A percentile compares a stretch with the other conserved stretches of the same genome.
Evolutionary conservation across 768 basidiomycete genomes (phyloP).

Genomic region (Pleurotus djamor): DNA sequence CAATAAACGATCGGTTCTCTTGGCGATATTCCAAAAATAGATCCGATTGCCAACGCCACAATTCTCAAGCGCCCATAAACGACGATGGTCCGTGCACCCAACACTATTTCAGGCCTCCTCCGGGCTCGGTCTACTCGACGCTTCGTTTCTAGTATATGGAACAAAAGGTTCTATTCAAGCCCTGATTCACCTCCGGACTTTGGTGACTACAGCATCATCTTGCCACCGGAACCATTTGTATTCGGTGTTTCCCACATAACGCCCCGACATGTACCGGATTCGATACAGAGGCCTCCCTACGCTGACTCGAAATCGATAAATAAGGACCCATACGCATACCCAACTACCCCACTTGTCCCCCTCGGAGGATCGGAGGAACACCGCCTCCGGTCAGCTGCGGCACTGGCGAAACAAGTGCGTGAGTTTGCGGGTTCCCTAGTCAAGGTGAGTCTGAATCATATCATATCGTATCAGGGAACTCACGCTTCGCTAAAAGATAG

Average conservation of each 20-base stretch:
- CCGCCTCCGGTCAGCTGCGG: conserved; percentile 50
- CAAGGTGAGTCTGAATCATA: conserved; percentile 33
- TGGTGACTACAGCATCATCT: conserved; percentile 57
- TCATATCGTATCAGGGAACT: conserved; percentile 2
- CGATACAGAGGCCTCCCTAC: conserved; percentile 59
- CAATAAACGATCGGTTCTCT: too few species aligned
- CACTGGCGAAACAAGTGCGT: conserved; percentile 55
- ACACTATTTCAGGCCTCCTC: too few species aligned
- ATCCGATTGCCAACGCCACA: too few species aligned
- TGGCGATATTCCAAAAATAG: too few species aligned
- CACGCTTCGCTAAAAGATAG: conserved; percentile 40
- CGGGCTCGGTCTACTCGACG: too few species aligned
- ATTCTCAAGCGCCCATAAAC: too few species aligned
- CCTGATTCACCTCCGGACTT: conserved; percentile 24
- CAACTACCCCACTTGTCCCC: conserved; percentile 35
- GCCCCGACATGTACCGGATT: conserved; percentile 52
- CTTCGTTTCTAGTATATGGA: too few species aligned
- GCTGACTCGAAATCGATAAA: conserved; percentile 19
- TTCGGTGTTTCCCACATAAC: conserved; percentile 63
- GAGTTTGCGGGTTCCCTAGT: conserved; percentile 53
- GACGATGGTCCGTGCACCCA: too few species aligned
- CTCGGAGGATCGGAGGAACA: conserved; percentile 55
- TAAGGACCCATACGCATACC: neutral
- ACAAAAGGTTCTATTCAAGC: too few species aligned
- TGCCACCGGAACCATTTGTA: conserved; percentile 63